Evolutionary conservation across 768 basidiomycete genomes (phyloP), one percentile per base, ranked within the genome.

Genomic region (Termitomyces eurrhizus): DNA sequence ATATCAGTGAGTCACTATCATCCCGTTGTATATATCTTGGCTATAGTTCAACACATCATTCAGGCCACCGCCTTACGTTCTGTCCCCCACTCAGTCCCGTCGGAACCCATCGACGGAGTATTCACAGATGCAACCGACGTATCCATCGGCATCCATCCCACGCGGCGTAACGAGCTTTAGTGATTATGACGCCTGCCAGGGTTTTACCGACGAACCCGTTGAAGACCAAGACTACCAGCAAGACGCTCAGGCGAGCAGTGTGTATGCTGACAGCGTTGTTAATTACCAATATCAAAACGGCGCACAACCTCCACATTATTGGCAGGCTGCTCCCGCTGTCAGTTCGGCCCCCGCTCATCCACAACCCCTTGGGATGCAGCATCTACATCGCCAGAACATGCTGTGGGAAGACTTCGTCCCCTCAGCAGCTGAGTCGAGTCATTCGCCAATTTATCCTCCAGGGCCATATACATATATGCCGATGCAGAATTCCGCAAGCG

Each of bases 1-100:
- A 48, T 53, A 66, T 60, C 60, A 64, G 65, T 64, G 63, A 64
- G 66, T 64, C 59, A 63, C 24, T 13, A 33, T 13, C 37, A 33
- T 13, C 37, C 41, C 36, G 35, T 37, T 59, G 59, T 62, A 65
- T 61, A 65, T 56, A 56, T 24, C 32, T 42, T 44, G 41, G 32
- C 54, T 32, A 11, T 46, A 49, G 44, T 33, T 24, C 18, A 57
- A 58, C 33, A 52, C 18, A 59, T 49, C 52, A 56, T 60, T 41
- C 42, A 67, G 66, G 51, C 42, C 63, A 24, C 52, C 29, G 11
- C 36, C 66, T 36, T 59, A 54, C 24, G 18, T 39, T 18, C 29
- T 56, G 36, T 58, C 57, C 8, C 64, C 52, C 9, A 52, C 59
- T 9, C 41, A 57, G 41, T 51, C 62, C 4, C 52, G 57, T 2